These are phyloP conservation scores for Phialemonium atrogriseum DNA, from an alignment of 2,329 filamentous ascomycete species.

Conservation along the genomic window DNA sequence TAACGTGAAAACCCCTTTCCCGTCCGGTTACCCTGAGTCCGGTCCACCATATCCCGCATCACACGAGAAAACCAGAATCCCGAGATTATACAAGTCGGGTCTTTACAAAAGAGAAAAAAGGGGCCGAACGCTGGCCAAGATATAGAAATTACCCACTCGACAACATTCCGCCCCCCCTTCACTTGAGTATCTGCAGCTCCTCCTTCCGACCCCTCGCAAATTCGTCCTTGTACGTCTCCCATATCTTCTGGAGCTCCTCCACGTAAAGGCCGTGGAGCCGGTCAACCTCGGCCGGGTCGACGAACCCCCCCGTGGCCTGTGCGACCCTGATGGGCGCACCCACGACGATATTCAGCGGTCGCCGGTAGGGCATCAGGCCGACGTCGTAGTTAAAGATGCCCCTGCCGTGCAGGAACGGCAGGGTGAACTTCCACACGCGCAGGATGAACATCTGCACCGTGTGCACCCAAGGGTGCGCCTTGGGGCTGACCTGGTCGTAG, in stretches of 20 bases:
- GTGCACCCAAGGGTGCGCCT: conserved; percentile 71
- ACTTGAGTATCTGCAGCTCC: conserved; percentile 56
- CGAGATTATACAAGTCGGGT: no score
- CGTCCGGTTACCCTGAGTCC: no score
- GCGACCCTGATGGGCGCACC: conserved; percentile 70
- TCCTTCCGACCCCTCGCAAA: conserved; percentile 56
- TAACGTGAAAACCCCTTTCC: no score
- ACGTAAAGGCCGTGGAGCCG: conserved; percentile 73
- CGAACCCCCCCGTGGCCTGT: conserved; percentile 42
- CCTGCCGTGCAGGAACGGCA: conserved; percentile 81
- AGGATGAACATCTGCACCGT: conserved; percentile 77
- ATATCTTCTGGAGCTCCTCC: conserved; percentile 62
- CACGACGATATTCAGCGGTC: conserved; percentile 81
- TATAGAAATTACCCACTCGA: no score
- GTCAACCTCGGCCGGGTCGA: conserved; percentile 69
- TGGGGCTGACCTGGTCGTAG: conserved; percentile 79
- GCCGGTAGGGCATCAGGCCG: conserved; percentile 87
- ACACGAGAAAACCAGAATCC: no score
- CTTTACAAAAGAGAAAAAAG: no score
- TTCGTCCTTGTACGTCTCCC: conserved; percentile 70
- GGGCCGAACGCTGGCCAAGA: no score
- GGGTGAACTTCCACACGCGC: conserved; percentile 80
- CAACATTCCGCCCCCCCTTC: no score
- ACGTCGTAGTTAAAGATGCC: conserved; percentile 98
- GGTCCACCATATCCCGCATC: no score